Percentiles rank a stretch among this genome's conserved stretches.
phyloP scores from a whole-genome alignment of 2,329 filamentous ascomycete species.

The Colletotrichum orbiculare region DNA sequence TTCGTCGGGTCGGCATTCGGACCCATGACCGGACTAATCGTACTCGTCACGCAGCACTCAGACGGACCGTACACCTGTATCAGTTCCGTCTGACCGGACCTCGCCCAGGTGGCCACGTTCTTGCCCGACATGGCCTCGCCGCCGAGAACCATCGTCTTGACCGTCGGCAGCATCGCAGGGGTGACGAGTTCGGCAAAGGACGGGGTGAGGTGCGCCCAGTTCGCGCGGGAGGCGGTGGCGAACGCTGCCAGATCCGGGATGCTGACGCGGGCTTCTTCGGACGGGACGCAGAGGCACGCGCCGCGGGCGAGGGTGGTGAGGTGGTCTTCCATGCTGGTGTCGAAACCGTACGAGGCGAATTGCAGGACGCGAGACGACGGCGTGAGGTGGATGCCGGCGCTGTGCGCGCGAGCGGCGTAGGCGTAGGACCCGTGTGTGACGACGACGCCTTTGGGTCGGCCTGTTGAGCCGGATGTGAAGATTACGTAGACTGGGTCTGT shows the following conservation, averaged over 20 bases:
- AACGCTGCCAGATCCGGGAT: constrained; percentile 43
- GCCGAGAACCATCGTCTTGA: constrained; percentile 59
- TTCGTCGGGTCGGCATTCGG: constrained; percentile 53
- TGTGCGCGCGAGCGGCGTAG: constrained; percentile 33
- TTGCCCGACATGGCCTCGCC: constrained; percentile 64
- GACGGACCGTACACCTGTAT: constrained; percentile 65
- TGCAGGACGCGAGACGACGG: constrained; percentile 43
- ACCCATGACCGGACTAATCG: constrained; percentile 44
- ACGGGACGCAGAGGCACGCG: constrained; percentile 70
- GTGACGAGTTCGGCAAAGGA: constrained; percentile 60
- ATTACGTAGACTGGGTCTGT: constrained; percentile 36
- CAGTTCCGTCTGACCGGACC: constrained; percentile 48
- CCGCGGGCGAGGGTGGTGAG: constrained; percentile 65
- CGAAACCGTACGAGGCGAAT: constrained; percentile 65
- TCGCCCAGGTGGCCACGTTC: constrained; percentile 59
- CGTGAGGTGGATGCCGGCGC: constrained; percentile 2
- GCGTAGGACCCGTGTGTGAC: constrained; percentile 33
- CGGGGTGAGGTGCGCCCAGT: constrained; percentile 62
- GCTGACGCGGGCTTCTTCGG: constrained; percentile 58
- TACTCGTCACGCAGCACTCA: constrained; percentile 56
- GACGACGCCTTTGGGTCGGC: constrained; percentile 39
- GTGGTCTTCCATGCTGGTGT: constrained; percentile 63
- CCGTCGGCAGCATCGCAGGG: constrained; percentile 53
- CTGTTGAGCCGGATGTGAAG: constrained; percentile 41
- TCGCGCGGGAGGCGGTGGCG: constrained; percentile 44